phyloP scores from a whole-genome alignment of 345 rosid genomes.

The Luvunga scandens region DNA sequence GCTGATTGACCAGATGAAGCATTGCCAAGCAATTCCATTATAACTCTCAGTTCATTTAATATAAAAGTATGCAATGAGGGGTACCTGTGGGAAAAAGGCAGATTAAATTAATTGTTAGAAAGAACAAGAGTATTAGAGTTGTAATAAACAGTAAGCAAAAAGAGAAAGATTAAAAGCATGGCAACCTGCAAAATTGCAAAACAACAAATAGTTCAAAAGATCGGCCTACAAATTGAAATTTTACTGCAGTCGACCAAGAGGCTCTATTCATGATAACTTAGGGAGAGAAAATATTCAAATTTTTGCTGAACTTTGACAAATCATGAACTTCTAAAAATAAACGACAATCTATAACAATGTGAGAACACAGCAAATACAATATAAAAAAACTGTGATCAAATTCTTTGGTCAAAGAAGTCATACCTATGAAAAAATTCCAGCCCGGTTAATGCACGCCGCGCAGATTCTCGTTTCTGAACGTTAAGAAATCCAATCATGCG shows the following conservation, averaged over 20 bases:
- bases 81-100: slow-evolving; percentile 55
- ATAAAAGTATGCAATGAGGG: slow-evolving; percentile 82
- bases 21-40: slow-evolving; percentile 60
- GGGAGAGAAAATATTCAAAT: neutral
- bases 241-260: neutral
- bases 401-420: slow-evolving; percentile 18
- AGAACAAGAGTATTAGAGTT: neutral
- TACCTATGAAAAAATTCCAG: slow-evolving; percentile 98
- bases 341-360: neutral
- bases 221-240: neutral
- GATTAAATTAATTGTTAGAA: slow-evolving; percentile 16
- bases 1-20: slow-evolving; percentile 47
- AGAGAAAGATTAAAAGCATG: neutral
- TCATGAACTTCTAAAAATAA: neutral
- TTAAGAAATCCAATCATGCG: slow-evolving; percentile 93
- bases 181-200: neutral
- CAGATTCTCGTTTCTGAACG: slow-evolving; percentile 87
- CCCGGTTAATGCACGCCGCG: slow-evolving; percentile 78
- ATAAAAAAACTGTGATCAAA: slow-evolving; percentile 3
- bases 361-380: neutral
- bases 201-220: neutral
- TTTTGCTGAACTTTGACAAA: neutral
- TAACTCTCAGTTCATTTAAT: slow-evolving; percentile 66
- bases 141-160: neutral
- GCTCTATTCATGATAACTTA: neutral